Percentiles rank a stretch among this genome's conserved stretches.
These are phyloP conservation scores for Malus fusca DNA, from an alignment of 306 rosid genomes.

Conservation along the genomic window DNA sequence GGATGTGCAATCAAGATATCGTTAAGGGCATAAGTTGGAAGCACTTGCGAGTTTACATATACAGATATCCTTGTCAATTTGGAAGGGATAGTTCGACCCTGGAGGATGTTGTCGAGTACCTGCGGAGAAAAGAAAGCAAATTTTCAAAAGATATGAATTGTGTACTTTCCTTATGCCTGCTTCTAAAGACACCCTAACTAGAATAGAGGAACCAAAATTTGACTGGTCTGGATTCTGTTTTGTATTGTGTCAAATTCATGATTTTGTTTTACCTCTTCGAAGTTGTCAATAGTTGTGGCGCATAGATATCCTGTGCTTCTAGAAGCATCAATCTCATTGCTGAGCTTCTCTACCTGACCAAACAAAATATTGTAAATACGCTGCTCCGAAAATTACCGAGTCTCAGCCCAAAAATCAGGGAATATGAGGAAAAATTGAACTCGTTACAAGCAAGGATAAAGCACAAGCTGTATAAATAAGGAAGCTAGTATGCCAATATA, in stretches of 20 bases:
- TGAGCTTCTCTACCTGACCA: slow-evolving; percentile 51
- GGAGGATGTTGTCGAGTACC: slow-evolving; percentile 63
- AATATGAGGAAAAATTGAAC: not conserved
- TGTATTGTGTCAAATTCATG: not conserved
- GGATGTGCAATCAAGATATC: slow-evolving; percentile 80
- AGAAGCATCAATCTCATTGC: slow-evolving; percentile 59
- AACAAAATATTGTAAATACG: slow-evolving; percentile 12
- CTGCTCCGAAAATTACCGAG: not conserved
- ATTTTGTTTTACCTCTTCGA: slow-evolving; percentile 54
- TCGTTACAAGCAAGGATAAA: not conserved
- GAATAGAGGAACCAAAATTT: not conserved
- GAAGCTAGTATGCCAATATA: slow-evolving; percentile 3
- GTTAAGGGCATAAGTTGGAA: slow-evolving; percentile 69
- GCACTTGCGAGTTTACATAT: slow-evolving; percentile 37
- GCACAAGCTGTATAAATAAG: not conserved
- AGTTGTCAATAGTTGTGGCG: slow-evolving; percentile 62
- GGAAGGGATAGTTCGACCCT: slow-evolving; percentile 47
- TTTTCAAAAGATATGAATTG: not conserved
- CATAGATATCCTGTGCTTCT: slow-evolving; percentile 93
- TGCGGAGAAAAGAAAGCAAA: slow-evolving; percentile 21
- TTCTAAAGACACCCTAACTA: not conserved
- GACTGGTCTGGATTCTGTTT: not conserved
- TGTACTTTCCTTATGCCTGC: not conserved
- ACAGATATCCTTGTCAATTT: slow-evolving; percentile 51
- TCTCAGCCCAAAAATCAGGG: not conserved